A percentile compares a stretch with the other conserved stretches of the same genome.
These are phyloP conservation scores for Apiospora pterosperma DNA, from an alignment of 2,329 filamentous ascomycete species.

Conservation along the genomic window DNA sequence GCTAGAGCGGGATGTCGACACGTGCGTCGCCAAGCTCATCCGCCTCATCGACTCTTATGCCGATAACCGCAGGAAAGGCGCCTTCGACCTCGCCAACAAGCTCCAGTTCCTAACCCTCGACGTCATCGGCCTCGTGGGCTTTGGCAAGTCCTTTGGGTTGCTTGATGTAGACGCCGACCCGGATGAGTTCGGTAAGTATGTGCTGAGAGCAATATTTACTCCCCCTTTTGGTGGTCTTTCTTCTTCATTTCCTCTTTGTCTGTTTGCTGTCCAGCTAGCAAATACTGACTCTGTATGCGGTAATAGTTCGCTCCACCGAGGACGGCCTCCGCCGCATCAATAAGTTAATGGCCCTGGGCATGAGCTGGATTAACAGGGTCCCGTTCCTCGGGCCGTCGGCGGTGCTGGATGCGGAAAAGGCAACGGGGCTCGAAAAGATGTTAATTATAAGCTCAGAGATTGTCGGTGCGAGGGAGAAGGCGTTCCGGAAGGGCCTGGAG, in stretches of 20 bases:
- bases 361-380: not conserved
- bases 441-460: not conserved
- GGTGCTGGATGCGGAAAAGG: not conserved
- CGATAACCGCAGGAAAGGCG: not conserved
- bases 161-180: constrained; percentile 38
- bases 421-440: not conserved
- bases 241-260: constrained; percentile 4
- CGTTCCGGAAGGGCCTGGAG: not conserved
- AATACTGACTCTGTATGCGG: not conserved
- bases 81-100: not conserved
- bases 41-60: constrained; percentile 9
- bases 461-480: not conserved
- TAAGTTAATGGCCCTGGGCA: not conserved
- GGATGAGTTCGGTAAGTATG: constrained; percentile 35
- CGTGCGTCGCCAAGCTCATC: constrained; percentile 14
- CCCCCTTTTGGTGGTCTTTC: constrained; percentile 25
- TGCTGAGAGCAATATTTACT: constrained; percentile 31
- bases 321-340: not conserved
- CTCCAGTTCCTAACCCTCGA: constrained; percentile 32
- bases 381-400: not conserved
- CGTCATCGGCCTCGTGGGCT: constrained; percentile 43
- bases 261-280: not conserved
- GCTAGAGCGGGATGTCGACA: constrained; percentile 8
- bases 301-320: not conserved
- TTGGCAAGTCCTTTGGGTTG: constrained; percentile 42